Percentiles rank a stretch among this genome's conserved stretches.
These are phyloP conservation scores for Panicum virgatum DNA, from an alignment of 202 grass and related monocot species.

Conservation along the genomic window DNA sequence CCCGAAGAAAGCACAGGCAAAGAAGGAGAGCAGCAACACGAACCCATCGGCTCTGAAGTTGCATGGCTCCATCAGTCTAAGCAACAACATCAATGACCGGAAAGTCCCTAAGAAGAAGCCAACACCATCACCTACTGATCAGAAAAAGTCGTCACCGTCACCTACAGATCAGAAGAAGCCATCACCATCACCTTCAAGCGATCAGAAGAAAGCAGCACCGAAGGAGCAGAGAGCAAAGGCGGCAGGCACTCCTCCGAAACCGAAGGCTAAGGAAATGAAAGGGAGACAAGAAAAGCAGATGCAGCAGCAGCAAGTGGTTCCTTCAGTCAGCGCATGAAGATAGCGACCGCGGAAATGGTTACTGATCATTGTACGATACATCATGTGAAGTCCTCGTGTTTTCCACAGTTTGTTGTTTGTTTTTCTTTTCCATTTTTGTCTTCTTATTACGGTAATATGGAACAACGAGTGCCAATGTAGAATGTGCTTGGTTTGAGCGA, in stretches of 20 bases:
- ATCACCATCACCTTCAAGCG: slow-evolving; percentile 33
- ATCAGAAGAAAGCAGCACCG: slow-evolving; percentile 47
- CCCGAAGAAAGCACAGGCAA: slow-evolving; percentile 45
- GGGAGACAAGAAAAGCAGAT: slow-evolving; percentile 49
- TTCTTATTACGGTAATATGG: slow-evolving; percentile 19
- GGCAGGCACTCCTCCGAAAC: slow-evolving; percentile 26
- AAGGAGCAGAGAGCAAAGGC: slow-evolving; percentile 56
- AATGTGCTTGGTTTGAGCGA: slow-evolving; percentile 48
- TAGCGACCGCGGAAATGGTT: background rate
- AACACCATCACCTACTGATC: slow-evolving; percentile 23
- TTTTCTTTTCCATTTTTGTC: background rate
- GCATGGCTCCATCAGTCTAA: slow-evolving; percentile 45
- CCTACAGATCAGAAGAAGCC: slow-evolving; percentile 44
- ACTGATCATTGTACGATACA: slow-evolving; percentile 41
- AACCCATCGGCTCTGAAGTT: slow-evolving; percentile 55
- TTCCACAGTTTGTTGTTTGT: background rate
- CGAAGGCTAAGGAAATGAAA: slow-evolving; percentile 52
- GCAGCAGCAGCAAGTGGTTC: slow-evolving; percentile 18
- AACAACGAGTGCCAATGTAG: slow-evolving; percentile 32
- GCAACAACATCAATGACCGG: slow-evolving; percentile 39
- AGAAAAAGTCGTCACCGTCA: slow-evolving; percentile 20
- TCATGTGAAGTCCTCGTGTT: slow-evolving; percentile 38
- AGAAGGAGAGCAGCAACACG: slow-evolving; percentile 48
- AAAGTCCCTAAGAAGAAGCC: slow-evolving; percentile 60
- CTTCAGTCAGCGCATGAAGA: slow-evolving; percentile 39